Conservation (phyloP, 805 yeast genomes). For the Brettanomyces sp. region DNA sequence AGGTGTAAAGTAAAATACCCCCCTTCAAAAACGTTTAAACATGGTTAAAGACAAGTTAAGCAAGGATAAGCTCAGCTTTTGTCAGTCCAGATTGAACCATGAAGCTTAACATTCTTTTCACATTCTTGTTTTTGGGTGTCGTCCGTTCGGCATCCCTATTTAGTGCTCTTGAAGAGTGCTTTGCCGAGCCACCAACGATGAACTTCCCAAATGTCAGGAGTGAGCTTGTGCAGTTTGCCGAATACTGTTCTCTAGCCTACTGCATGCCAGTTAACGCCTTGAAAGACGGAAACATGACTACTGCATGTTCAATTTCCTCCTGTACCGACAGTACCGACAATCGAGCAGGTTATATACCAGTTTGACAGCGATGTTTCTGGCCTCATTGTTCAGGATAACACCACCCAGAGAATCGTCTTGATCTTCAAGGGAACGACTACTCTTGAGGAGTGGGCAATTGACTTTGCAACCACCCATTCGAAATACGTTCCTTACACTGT, state of each 20-base stretch:
- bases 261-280: conserved; percentile 22
- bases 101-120: too few species aligned
- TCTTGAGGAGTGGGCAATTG: conserved; percentile 54
- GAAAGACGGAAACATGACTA: conserved; percentile 15
- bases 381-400: conserved; percentile 40
- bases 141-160: too few species aligned
- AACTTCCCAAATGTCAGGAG: background rate
- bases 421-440: conserved; percentile 60
- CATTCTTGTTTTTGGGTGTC: too few species aligned
- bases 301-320: conserved; percentile 26
- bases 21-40: too few species aligned
- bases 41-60: too few species aligned
- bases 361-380: conserved; percentile 47
- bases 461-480: conserved; percentile 40
- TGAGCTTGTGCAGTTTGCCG: conserved; percentile 11
- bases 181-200: too few species aligned
- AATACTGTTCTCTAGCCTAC: conserved; percentile 26
- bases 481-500: conserved; percentile 34
- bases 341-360: conserved; percentile 29
- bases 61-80: too few species aligned
- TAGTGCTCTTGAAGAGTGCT: too few species aligned
- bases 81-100: too few species aligned
- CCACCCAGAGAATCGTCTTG: conserved; percentile 32
- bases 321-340: conserved; percentile 17
- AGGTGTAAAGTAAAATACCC: too few species aligned